Evolutionary conservation across 352 stramenopile species (phyloP), one percentile per base, ranked within the genome.

Genomic region (Pythium volutum): DNA sequence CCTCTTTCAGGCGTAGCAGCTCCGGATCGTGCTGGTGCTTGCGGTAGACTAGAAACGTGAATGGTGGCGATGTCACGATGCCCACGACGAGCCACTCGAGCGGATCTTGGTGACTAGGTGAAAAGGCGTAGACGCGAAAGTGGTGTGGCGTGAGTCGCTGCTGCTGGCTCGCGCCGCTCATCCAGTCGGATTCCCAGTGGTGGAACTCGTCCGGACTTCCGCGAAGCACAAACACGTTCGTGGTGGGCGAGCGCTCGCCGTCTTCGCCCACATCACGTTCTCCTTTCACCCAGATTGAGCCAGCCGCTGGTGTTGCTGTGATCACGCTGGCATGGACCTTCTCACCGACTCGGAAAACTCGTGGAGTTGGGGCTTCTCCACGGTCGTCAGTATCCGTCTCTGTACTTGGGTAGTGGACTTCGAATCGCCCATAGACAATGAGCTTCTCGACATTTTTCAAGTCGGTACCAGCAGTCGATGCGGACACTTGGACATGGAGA

Each of bases 101-200:
- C 4, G 26, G 15, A 15, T 47, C 52, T 3, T 18, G 18, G 11
- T 41, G 15, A 14, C 9, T 22, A 1, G 39, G 42, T 0, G 56
- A 16, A 34, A 84, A 71, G 2, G 74, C 71, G 36, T 78, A 82
- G 11, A 71, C 71, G 29, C 72, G 72, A 27, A 84, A 74, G 43
- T 74, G 60, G 62, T 84, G 76, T 34, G 47, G 61, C 6, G 49
- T 62, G 1, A 62, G 59, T 11, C 76, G 73, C 31, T 81, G 61
- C 26, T 70, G 57, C 59, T 80, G 73, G 48, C 73, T 81, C 29
- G 71, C 76, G 25, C 75, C 75, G 56, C 70, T 81, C 45, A 78
- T 80, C 73, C 73, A 84, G 65, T 78, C 70, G 63, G 78, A 81
- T 49, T 79, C 64, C 75, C 75, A 84, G 29, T 76, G 73, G 14